These are phyloP conservation scores for Psilocybe mexicana DNA, from an alignment of 1,284 basidiomycete species.

Conservation along the genomic window DNA sequence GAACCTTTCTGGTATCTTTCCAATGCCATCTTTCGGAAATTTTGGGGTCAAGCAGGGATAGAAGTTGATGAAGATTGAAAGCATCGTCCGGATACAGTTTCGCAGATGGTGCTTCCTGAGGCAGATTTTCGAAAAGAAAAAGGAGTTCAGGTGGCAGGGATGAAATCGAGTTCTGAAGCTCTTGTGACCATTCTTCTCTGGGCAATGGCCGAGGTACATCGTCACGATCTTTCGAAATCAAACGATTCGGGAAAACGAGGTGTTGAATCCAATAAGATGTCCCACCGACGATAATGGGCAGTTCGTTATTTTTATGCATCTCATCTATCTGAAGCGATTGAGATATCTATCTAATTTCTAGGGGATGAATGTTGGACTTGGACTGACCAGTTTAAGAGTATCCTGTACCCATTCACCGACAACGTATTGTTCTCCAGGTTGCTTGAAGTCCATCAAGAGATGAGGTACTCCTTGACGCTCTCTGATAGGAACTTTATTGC, in stretches of 20 bases:
- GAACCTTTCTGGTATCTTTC: slow-evolving; percentile 89
- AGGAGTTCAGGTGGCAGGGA: slow-evolving; percentile 49
- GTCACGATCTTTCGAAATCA: slow-evolving; percentile 32
- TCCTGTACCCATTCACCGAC: slow-evolving; percentile 86
- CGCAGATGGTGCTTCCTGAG: slow-evolving; percentile 51
- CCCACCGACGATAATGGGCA: slow-evolving; percentile 93
- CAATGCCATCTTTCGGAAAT: slow-evolving; percentile 93
- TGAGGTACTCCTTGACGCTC: slow-evolving; percentile 87
- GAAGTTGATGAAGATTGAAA: slow-evolving; percentile 64
- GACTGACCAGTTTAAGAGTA: slow-evolving; percentile 65
- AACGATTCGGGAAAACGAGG: slow-evolving; percentile 76
- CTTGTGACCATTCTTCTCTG: slow-evolving; percentile 31
- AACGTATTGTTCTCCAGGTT: slow-evolving; percentile 84
- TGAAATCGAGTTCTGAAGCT: slow-evolving; percentile 39
- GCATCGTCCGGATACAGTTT: slow-evolving; percentile 54
- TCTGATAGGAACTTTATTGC: slow-evolving; percentile 85
- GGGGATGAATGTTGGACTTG: not conserved
- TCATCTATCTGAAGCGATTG: slow-evolving; percentile 60
- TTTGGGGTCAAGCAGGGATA: slow-evolving; percentile 71
- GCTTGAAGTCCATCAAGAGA: slow-evolving; percentile 85
- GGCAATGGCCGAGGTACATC: not conserved
- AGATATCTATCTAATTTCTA: slow-evolving; percentile 8
- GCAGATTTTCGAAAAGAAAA: slow-evolving; percentile 55
- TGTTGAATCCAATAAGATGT: slow-evolving; percentile 99
- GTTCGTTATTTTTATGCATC: slow-evolving; percentile 55